Percentiles rank a stretch among this genome's conserved stretches.
Evolutionary conservation across 2,329 filamentous ascomycete species (phyloP).

Genomic region (Aspergillus jensenii): DNA sequence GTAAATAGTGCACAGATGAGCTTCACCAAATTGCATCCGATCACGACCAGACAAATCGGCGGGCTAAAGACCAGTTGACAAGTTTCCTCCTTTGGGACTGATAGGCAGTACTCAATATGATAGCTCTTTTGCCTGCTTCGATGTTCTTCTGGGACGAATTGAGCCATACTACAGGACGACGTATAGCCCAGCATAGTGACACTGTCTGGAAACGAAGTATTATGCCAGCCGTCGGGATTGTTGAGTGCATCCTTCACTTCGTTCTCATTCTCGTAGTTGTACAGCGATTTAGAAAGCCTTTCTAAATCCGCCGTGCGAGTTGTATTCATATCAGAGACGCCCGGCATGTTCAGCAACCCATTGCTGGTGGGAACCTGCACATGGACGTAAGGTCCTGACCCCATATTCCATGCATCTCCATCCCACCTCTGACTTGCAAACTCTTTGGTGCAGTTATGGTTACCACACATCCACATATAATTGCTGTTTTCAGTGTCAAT

Average conservation of each 20-base stretch:
- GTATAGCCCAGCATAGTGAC: not conserved
- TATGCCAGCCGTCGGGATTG: too few species aligned
- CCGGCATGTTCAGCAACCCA: not conserved
- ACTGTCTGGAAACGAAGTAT: too few species aligned
- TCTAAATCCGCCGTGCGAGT: too few species aligned
- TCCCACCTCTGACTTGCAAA: not conserved
- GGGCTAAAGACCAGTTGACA: slow-evolving; percentile 22
- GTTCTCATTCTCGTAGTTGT: too few species aligned
- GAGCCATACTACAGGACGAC: not conserved
- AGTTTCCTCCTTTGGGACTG: slow-evolving; percentile 18
- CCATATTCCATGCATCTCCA: not conserved
- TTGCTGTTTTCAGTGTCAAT: too few species aligned
- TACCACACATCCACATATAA: not conserved
- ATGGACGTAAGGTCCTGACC: not conserved
- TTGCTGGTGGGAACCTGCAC: not conserved
- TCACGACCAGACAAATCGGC: slow-evolving; percentile 21
- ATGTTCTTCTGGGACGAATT: not conserved
- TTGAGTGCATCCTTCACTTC: too few species aligned
- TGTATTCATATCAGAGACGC: not conserved
- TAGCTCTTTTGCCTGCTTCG: not conserved
- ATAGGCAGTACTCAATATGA: slow-evolving; percentile 22
- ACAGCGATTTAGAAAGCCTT: too few species aligned
- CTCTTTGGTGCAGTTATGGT: not conserved
- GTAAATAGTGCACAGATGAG: slow-evolving; percentile 21
- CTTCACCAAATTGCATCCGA: slow-evolving; percentile 27